A percentile compares a stretch with the other conserved stretches of the same genome.
Evolutionary conservation across 116 monocot species (phyloP).

Genomic region (Zostera marina): DNA sequence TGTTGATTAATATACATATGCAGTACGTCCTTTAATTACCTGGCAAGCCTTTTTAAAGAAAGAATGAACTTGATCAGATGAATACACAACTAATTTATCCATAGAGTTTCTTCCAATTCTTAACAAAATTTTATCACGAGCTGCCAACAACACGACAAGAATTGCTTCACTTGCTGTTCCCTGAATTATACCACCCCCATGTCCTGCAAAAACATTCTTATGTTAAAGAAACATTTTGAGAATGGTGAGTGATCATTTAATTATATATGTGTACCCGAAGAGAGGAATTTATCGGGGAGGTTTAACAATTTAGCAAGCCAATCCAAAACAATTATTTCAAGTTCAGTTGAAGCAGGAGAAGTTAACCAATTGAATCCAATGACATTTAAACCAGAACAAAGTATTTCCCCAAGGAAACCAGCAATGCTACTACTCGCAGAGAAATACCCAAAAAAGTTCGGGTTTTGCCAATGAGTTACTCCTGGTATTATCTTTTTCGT

Average conservation of each 20-base stretch:
- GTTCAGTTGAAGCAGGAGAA: slow-evolving; percentile 91
- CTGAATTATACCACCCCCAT: slow-evolving; percentile 89
- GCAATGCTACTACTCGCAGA: slow-evolving; percentile 77
- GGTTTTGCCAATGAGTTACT: slow-evolving; percentile 92
- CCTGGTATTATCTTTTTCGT: slow-evolving; percentile 65
- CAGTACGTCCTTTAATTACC: slow-evolving; percentile 31
- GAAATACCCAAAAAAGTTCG: slow-evolving; percentile 82
- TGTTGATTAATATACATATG: too few species aligned
- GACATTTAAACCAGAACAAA: slow-evolving; percentile 69
- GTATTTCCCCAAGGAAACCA: slow-evolving; percentile 92
- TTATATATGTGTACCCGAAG: slow-evolving; percentile 32
- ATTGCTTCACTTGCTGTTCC: slow-evolving; percentile 91
- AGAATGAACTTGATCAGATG: slow-evolving; percentile 87
- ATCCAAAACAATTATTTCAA: slow-evolving; percentile 84
- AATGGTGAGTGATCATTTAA: too few species aligned
- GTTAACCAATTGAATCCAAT: slow-evolving; percentile 95
- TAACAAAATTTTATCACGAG: slow-evolving; percentile 65
- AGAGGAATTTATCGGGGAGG: slow-evolving; percentile 63
- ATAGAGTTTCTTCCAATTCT: slow-evolving; percentile 41
- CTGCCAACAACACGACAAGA: slow-evolving; percentile 70
- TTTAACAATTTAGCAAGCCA: slow-evolving; percentile 86
- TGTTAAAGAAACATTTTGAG: too few species aligned
- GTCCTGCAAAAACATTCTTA: slow-evolving; percentile 19
- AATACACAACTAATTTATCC: slow-evolving; percentile 72
- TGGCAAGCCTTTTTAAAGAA: slow-evolving; percentile 71